phyloP scores from a whole-genome alignment of 2,329 filamentous ascomycete genomes.

The Parafenestella ontariensis region DNA sequence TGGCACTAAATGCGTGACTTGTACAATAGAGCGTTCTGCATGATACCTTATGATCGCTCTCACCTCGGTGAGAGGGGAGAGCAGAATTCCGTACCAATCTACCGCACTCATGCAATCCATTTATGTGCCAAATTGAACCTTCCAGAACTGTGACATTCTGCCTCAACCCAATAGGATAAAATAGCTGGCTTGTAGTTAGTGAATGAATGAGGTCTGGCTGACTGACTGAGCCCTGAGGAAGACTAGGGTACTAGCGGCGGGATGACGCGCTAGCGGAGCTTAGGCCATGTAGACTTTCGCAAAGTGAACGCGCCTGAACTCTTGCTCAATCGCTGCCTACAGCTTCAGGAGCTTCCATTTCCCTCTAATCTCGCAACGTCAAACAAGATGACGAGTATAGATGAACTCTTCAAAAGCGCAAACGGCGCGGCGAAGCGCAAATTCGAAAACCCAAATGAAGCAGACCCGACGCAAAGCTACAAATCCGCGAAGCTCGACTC shows the following conservation, averaged over 20 bases:
- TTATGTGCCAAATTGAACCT: too few relatives aligned
- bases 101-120: too few relatives aligned
- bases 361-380: background rate
- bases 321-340: too few relatives aligned
- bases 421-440: conserved; percentile 64
- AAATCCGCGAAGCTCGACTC: conserved; percentile 64
- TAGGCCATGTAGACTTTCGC: background rate
- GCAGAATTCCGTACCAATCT: too few relatives aligned
- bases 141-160: too few relatives aligned
- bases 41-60: background rate
- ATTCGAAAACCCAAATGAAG: conserved; percentile 61
- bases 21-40: too few relatives aligned
- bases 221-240: background rate
- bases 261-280: conserved; percentile 8
- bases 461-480: conserved; percentile 65
- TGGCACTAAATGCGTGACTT: too few relatives aligned
- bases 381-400: conserved; percentile 63
- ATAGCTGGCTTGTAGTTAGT: too few relatives aligned
- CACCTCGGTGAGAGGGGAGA: too few relatives aligned
- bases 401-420: conserved; percentile 69
- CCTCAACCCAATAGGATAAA: too few relatives aligned
- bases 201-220: background rate
- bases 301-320: conserved; percentile 5
- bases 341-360: background rate
- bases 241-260: background rate